Percentiles rank a stretch among this genome's conserved stretches.
These are phyloP conservation scores for Gigaspora rosea DNA, from an alignment of 192 early-diverging fungal species.

Conservation along the genomic window DNA sequence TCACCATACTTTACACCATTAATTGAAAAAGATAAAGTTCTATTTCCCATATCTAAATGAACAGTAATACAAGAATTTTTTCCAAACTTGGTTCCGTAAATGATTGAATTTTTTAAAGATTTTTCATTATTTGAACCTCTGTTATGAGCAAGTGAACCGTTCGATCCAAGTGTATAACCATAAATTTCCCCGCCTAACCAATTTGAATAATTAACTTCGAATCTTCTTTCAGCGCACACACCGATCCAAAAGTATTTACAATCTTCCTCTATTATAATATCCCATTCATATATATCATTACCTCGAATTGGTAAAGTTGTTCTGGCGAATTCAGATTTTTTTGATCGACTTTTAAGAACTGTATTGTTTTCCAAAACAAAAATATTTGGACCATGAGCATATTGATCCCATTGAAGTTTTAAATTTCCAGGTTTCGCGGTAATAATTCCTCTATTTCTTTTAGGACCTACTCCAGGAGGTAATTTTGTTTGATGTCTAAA, in stretches of 20 bases:
- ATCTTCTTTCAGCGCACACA: neutral
- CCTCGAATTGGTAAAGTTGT: slow-evolving; percentile 2
- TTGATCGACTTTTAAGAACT: neutral
- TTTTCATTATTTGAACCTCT: neutral
- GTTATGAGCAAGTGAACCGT: neutral
- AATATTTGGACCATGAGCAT: neutral
- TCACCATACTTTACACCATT: neutral
- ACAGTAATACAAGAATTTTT: slow-evolving; percentile 11
- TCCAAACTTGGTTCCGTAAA: neutral
- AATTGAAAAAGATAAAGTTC: slow-evolving; percentile 19
- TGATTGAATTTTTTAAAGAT: neutral
- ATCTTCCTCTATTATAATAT: slow-evolving; percentile 15
- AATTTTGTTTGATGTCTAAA: slow-evolving; percentile 8
- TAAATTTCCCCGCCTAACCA: neutral
- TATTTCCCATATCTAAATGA: slow-evolving; percentile 20
- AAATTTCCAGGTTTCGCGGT: neutral
- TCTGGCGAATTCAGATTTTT: slow-evolving; percentile 5
- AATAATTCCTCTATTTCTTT: neutral
- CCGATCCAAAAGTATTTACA: slow-evolving; percentile 18
- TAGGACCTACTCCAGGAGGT: neutral
- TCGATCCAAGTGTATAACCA: slow-evolving; percentile 1
- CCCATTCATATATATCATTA: slow-evolving; percentile 24
- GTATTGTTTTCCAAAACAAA: neutral
- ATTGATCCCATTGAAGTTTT: slow-evolving; percentile 3
- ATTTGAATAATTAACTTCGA: slow-evolving; percentile 10